Base-by-base conservation (phyloP, 164 flowering plant genomes). In the Malania oleifera region DNA sequence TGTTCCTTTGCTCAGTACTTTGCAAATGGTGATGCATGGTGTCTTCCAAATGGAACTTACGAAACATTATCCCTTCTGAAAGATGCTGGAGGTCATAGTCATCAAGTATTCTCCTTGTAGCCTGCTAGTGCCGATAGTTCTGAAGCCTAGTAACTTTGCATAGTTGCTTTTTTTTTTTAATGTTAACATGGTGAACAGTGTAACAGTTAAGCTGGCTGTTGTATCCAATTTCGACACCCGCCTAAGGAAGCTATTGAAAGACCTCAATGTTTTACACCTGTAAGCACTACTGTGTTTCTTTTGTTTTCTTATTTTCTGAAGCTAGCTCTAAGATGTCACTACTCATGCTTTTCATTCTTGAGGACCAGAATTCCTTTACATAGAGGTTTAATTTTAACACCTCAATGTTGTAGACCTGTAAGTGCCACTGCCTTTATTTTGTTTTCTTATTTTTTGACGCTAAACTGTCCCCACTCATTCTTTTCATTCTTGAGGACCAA, bases 181-280 rank as follows among this genome's bases (percentile, higher is more conserved):
- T 43, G 67, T 35, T 67, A 27, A 28, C 66, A 50, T 45, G 54
- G 35, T 68, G 37, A 51, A 26, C 49, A 2, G 48, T 58, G 29
- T 1, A 47, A 37, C 87, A 92, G 98, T 92, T 72, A 92, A 87
- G 74, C 47, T 89, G 73, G 98, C 92, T 24, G 98, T 93, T 65
- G 91, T 93, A 56, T 93, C 98, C 67, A 90, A 93, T 64, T 93
- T 93, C 55, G 98, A 93, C 68, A 79, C 81, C 50, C 96, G 97
- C 20, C 67, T 92, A 65, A 84, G 90, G 90, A 89, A 83, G 80
- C 77, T 92, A 34, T 67, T 89, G 77, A 80, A 81, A 78, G 96
- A 89, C 63, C 90, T 92, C 26, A 74, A 78, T 41, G 74, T 92
- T 56, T 63, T 81, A 52, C 77, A 89, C 66, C 68, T 89, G 98